Evolutionary conservation across 139 green algal genomes (phyloP).

Genomic region (Pleodorina starrii): DNA sequence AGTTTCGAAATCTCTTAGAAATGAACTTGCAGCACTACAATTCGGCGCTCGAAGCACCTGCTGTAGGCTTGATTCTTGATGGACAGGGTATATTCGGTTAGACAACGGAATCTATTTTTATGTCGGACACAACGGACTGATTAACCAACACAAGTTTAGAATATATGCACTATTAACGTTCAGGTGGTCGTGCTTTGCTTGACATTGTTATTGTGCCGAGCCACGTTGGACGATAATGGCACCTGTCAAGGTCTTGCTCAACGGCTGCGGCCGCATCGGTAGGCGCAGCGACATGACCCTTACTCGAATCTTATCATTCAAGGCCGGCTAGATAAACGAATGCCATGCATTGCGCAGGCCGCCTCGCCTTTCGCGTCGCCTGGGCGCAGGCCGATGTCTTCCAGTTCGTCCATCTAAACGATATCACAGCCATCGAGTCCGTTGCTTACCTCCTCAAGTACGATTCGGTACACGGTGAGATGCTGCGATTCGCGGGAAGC

Average conservation of each 20-base stretch:
- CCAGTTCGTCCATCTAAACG: slow-evolving; percentile 88
- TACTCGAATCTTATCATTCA: neutral
- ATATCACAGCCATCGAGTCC: slow-evolving; percentile 74
- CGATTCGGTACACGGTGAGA: slow-evolving; percentile 82
- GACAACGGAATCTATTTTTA: neutral
- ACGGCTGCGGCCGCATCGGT: slow-evolving; percentile 76
- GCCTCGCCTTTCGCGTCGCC: slow-evolving; percentile 65
- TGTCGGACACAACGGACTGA: neutral
- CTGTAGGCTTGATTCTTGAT: no score
- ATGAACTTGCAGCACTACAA: no score
- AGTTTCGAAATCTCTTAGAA: no score
- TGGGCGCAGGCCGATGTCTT: slow-evolving; percentile 70
- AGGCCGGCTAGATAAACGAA: neutral
- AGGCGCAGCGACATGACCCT: neutral
- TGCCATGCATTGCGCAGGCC: slow-evolving; percentile 35
- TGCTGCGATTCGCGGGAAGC: no score
- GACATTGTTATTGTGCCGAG: neutral
- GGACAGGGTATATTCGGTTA: no score
- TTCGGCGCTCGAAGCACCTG: no score
- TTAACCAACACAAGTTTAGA: neutral
- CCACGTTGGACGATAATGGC: neutral
- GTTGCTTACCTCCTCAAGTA: slow-evolving; percentile 89
- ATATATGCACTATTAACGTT: neutral
- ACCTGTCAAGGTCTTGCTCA: slow-evolving; percentile 45
- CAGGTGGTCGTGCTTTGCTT: no score